A percentile compares a stretch with the other conserved stretches of the same genome.
Conservation (phyloP, 208 protist genomes). For the Wallacemonas collosoma region DNA sequence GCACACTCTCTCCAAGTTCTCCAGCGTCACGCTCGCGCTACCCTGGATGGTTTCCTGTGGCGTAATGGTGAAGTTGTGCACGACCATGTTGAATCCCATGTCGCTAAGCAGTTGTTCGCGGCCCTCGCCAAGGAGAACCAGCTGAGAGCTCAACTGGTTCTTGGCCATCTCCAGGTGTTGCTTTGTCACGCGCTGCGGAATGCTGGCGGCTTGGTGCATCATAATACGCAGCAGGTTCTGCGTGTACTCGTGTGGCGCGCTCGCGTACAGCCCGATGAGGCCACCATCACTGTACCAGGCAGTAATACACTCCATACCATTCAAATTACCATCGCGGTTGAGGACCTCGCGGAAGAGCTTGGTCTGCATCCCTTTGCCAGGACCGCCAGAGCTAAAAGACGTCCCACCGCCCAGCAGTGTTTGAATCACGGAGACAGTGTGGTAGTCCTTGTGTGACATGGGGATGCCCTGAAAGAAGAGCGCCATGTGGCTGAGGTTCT, state of each 20-base stretch:
- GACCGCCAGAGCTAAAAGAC: conserved; percentile 90
- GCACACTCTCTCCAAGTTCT: conserved; percentile 64
- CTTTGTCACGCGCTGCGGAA: conserved; percentile 77
- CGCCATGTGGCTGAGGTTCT: conserved; percentile 87
- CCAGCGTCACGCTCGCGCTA: conserved; percentile 67
- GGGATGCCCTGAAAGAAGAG: conserved; percentile 88
- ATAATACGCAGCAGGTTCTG: conserved; percentile 70
- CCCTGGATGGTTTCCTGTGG: conserved; percentile 72
- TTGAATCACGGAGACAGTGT: conserved; percentile 89
- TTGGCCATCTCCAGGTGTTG: conserved; percentile 86
- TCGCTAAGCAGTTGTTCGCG: conserved; percentile 85
- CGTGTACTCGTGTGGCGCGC: conserved; percentile 77
- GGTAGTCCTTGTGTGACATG: conserved; percentile 84
- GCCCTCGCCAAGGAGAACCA: conserved; percentile 83
- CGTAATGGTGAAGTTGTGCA: conserved; percentile 83
- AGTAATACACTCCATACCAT: conserved; percentile 90
- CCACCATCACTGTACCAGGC: conserved; percentile 92
- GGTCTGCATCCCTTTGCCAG: conserved; percentile 94
- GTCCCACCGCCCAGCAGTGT: conserved; percentile 88
- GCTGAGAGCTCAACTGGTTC: conserved; percentile 86
- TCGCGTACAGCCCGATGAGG: conserved; percentile 88
- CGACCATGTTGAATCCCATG: conserved; percentile 87
- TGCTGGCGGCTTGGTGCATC: conserved; percentile 76
- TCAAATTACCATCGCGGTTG: conserved; percentile 66
- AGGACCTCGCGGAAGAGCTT: conserved; percentile 92